Percentiles rank a stretch among this genome's conserved stretches.
These are phyloP conservation scores for Pilasporangium apinafurcum DNA, from an alignment of 352 stramenopile species.

Conservation along the genomic window DNA sequence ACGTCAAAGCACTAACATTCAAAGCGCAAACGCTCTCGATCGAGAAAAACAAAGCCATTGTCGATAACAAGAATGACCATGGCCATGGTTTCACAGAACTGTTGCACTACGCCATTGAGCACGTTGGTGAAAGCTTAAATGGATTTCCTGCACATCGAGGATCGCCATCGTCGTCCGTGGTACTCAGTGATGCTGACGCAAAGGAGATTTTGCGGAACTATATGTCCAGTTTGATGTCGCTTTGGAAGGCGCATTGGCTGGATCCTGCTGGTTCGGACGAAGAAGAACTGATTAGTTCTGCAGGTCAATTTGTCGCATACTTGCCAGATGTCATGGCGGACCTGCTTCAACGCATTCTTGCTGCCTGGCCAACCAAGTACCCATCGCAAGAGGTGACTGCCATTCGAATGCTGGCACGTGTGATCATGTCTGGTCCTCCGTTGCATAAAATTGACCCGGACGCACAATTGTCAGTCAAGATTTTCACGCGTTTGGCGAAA, in stretches of 20 bases:
- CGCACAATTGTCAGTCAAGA: constrained; percentile 20
- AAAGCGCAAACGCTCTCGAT: constrained; percentile 46
- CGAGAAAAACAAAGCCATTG: constrained; percentile 47
- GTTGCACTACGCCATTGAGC: constrained; percentile 78
- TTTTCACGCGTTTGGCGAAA: constrained; percentile 60
- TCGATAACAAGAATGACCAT: constrained; percentile 63
- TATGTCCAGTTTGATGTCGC: constrained; percentile 45
- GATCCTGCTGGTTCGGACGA: constrained; percentile 71
- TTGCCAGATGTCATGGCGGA: constrained; percentile 46
- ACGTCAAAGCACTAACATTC: constrained; percentile 43
- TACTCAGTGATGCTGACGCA: constrained; percentile 22
- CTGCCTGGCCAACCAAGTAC: constrained; percentile 56
- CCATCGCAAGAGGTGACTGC: constrained; percentile 67
- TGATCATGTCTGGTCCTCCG: constrained; percentile 77
- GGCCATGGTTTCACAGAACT: constrained; percentile 78
- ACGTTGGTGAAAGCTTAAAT: constrained; percentile 49
- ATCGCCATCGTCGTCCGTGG: no score
- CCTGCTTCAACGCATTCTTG: constrained; percentile 49
- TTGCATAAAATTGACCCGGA: constrained; percentile 35
- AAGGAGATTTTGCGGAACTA: constrained; percentile 68
- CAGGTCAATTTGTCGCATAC: constrained; percentile 82
- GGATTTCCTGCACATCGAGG: constrained; percentile 17
- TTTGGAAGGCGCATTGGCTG: constrained; percentile 75
- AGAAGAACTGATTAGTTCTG: constrained; percentile 78
- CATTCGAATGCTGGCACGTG: constrained; percentile 75